Base-by-base conservation (phyloP, 139 green algal genomes). In the Picochlorum costavermella region DNA sequence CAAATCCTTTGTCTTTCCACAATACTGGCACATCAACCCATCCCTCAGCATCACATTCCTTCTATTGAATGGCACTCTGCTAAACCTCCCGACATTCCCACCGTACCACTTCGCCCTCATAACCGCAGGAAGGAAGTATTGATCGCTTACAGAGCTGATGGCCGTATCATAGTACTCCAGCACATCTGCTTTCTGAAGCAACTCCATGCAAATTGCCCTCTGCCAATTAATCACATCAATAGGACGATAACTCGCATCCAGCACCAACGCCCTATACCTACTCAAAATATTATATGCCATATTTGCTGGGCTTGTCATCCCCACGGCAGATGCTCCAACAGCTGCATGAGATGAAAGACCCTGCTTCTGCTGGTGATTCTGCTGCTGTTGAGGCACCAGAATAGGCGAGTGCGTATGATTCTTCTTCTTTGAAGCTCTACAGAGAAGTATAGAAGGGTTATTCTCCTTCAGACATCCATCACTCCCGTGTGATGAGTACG, bases 211-310 rank as follows among this genome's bases (percentile, higher is more conserved):
- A 36, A 86, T 69, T n/a, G 79, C 79, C 5, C 76, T 60, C 49
- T 78, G 73, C 79, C 79, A 83, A 56, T 76, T 74, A 23, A 86
- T 60, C 28, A 83, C 69, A 16, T 81, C 72, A 23, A 88, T 82
- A 3, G 81, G 80, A 5, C 74, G 60, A 69, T 88, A 87, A 36
- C 63, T 61, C 23, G 46, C 57, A 72, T 88, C 81, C 17, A 88
- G 68, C 26, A 88, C 74, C 23, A 88, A 62, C 0, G 81, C 77
- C 12, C 80, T 63, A 40, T 66, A 84, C 10, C 31, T 44, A 48
- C 12, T 33, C 20, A 68, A 49, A 12, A 67, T 36, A 43, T 30
- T 40, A 8, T 40, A 40, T 8, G 33, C 33, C 33, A 40, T 8
- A 40, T 40, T 40, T 40, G 11, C 13, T 13, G 29, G 17, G 28